phyloP scores from a whole-genome alignment of 352 stramenopile genomes.

The Phytophthora syringae region DNA sequence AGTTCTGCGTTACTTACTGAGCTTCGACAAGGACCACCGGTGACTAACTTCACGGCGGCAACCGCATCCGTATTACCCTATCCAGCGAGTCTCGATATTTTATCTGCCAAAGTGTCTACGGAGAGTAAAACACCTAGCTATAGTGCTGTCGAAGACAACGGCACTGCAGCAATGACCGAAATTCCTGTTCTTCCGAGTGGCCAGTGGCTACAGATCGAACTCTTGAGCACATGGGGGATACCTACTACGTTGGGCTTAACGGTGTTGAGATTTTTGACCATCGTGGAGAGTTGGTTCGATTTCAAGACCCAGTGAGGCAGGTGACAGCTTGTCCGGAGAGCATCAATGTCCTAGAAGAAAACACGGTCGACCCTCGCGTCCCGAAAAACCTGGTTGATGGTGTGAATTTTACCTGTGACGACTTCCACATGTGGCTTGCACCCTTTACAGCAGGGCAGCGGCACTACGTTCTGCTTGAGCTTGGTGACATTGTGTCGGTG shows the following conservation, averaged over 20 bases:
- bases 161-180: not conserved
- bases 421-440: constrained; percentile 92
- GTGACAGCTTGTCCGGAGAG: constrained; percentile 72
- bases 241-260: constrained; percentile 90
- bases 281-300: constrained; percentile 54
- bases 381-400: constrained; percentile 84
- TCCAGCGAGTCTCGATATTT: constrained; percentile 1
- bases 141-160: not conserved
- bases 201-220: constrained; percentile 69
- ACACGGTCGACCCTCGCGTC: constrained; percentile 77
- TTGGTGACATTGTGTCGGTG: constrained; percentile 47
- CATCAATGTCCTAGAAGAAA: constrained; percentile 92
- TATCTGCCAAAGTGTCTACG: not conserved
- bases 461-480: constrained; percentile 66
- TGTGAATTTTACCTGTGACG: constrained; percentile 89
- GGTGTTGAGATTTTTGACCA: constrained; percentile 91
- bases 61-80: not conserved
- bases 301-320: constrained; percentile 57
- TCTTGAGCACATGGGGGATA: constrained; percentile 91
- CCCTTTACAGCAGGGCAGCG: constrained; percentile 66
- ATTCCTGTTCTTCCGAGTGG: constrained; percentile 78
- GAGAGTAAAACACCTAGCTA: not conserved
- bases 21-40: constrained; percentile 18
- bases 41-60: not conserved
- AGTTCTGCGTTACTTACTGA: constrained; percentile 30